phyloP scores from a whole-genome alignment of 2,329 filamentous ascomycete species.

The Aspergillus tubingensis region DNA sequence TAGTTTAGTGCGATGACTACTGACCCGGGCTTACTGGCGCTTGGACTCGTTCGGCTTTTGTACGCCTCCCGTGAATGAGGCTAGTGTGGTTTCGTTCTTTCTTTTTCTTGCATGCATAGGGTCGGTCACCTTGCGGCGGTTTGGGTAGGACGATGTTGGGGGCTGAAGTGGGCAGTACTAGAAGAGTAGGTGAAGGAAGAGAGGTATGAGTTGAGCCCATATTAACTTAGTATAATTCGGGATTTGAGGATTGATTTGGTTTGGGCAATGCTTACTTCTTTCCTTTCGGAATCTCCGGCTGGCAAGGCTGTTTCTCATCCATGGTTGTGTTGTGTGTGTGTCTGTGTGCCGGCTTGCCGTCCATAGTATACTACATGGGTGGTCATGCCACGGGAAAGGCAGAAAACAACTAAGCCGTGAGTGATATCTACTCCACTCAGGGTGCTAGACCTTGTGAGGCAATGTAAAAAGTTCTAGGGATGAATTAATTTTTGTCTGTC shows the following conservation, averaged over 20 bases:
- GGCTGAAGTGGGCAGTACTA: background rate
- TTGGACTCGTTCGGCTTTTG: background rate
- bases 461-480: no score
- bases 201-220: background rate
- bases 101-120: background rate
- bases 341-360: background rate
- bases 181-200: background rate
- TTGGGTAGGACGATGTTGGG: background rate
- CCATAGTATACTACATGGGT: background rate
- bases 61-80: background rate
- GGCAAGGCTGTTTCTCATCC: background rate
- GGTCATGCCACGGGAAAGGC: background rate
- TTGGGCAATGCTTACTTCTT: no score
- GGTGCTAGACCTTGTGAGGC: background rate
- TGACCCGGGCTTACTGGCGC: background rate
- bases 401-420: background rate
- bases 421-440: slow-evolving; percentile 1
- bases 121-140: background rate
- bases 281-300: background rate
- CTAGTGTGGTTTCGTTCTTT: background rate
- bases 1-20: background rate
- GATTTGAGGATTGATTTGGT: background rate
- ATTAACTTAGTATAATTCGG: background rate
- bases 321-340: no score
- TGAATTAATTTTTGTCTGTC: no score